Conservation (phyloP, 139 green algal genomes). For the Tetraselmis chui region DNA sequence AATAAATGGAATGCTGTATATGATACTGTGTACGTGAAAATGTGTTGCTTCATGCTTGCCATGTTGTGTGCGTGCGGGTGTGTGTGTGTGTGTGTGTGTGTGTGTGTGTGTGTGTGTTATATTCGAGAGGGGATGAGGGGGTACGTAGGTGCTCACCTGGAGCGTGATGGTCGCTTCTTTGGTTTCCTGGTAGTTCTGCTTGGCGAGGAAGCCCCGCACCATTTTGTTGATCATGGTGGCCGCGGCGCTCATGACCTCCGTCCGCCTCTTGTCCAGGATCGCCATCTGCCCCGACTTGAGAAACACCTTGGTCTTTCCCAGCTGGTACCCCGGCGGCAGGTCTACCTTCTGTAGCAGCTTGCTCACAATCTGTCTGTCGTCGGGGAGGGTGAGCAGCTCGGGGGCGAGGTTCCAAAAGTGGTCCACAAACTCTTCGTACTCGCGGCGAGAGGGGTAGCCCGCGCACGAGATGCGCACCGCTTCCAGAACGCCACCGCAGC, state of each 20-base stretch:
- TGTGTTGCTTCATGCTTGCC: too few species aligned
- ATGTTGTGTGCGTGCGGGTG: too few species aligned
- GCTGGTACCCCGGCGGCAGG: constrained; percentile 58
- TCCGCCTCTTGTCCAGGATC: constrained; percentile 83
- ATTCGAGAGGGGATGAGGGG: too few species aligned
- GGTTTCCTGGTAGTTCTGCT: constrained; percentile 24
- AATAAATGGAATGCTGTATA: too few species aligned
- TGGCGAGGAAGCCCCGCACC: constrained; percentile 50
- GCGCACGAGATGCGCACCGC: constrained; percentile 94
- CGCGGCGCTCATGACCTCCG: constrained; percentile 69
- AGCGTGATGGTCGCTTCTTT: constrained; percentile 27
- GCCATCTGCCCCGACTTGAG: constrained; percentile 78
- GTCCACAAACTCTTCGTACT: constrained; percentile 88
- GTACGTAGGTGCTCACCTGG: constrained; percentile 35
- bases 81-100: too few species aligned
- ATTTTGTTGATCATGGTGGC: constrained; percentile 71
- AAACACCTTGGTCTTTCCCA: constrained; percentile 78
- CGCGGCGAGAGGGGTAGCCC: constrained; percentile 84
- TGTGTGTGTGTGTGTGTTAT: too few species aligned
- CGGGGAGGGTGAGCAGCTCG: constrained; percentile 33
- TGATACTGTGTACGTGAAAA: too few species aligned
- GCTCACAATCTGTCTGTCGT: constrained; percentile 41
- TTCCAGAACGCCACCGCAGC: constrained; percentile 96
- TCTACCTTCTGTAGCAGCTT: constrained; percentile 19
- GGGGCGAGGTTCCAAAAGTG: constrained; percentile 85